Conservation (phyloP, 1,284 basidiomycete genomes). For the Tilletia indica region DNA sequence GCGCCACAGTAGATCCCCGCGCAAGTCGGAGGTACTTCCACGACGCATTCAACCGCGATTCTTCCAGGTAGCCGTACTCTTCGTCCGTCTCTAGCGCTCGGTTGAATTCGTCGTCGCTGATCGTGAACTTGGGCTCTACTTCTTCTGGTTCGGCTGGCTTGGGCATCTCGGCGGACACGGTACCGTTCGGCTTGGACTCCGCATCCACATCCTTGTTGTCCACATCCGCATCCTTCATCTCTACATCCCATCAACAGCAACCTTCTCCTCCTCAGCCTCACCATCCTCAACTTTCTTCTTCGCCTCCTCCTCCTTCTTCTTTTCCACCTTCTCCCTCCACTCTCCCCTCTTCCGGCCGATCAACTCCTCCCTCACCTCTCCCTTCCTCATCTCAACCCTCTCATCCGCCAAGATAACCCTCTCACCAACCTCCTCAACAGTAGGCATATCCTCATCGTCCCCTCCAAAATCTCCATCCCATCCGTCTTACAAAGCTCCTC, state of each 20-base stretch:
- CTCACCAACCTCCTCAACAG: conserved; percentile 37
- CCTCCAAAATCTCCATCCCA: conserved; percentile 49
- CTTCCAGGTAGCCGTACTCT: not conserved
- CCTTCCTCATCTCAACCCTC: not conserved
- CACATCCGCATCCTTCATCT: conserved; percentile 7
- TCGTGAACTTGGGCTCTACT: not conserved
- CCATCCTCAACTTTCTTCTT: conserved; percentile 34
- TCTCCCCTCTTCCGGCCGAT: conserved; percentile 28
- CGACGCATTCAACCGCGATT: not conserved
- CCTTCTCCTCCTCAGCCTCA: conserved; percentile 5
- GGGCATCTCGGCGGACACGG: not conserved
- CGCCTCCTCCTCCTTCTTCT: conserved; percentile 29
- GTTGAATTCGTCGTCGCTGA: not conserved
- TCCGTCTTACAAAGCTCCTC: conserved; percentile 40
- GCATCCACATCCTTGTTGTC: not conserved
- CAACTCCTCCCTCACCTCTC: conserved; percentile 24
- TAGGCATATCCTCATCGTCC: conserved; percentile 34
- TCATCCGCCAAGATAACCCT: conserved; percentile 22
- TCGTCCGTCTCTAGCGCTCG: not conserved
- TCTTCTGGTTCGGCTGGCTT: not conserved
- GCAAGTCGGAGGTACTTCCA: conserved; percentile 14
- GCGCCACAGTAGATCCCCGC: not conserved
- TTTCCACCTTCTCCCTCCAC: conserved; percentile 25
- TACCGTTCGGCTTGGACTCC: not conserved
- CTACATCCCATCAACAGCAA: conserved; percentile 16